phyloP scores from a whole-genome alignment of 148 eudicot species.

The Heliosperma pusillum region DNA sequence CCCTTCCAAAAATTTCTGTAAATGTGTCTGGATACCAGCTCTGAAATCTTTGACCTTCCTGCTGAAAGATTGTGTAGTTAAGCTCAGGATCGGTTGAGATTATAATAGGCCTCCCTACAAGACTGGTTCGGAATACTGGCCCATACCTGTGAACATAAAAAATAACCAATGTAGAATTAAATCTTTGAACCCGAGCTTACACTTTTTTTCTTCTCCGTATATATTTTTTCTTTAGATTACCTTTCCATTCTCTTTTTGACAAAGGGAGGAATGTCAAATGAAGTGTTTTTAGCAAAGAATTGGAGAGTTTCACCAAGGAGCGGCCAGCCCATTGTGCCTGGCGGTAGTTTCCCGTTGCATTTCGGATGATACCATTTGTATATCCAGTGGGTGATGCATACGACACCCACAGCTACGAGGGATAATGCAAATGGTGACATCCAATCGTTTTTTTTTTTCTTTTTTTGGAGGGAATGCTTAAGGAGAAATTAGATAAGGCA shows the following conservation, averaged over 20 bases:
- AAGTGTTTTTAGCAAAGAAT: constrained; percentile 53
- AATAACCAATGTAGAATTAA: not conserved
- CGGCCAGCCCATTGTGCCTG: constrained; percentile 91
- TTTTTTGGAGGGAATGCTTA: not conserved
- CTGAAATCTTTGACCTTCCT: constrained; percentile 66
- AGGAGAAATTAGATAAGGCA: constrained; percentile 1
- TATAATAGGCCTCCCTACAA: constrained; percentile 66
- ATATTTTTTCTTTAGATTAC: constrained; percentile 41
- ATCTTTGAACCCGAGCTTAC: no score
- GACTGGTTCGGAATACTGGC: constrained; percentile 61
- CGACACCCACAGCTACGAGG: constrained; percentile 35
- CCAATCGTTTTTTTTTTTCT: not conserved
- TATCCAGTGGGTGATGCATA: constrained; percentile 50
- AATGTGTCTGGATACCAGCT: constrained; percentile 78
- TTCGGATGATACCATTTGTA: constrained; percentile 74
- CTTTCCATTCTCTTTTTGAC: constrained; percentile 64
- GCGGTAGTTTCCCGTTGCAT: constrained; percentile 75
- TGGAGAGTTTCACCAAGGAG: constrained; percentile 66
- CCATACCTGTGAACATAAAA: constrained; percentile 47
- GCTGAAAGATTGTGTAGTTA: constrained; percentile 55
- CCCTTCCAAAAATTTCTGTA: constrained; percentile 61
- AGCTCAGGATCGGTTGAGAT: constrained; percentile 66
- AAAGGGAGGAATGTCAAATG: constrained; percentile 59
- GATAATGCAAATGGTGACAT: constrained; percentile 42
- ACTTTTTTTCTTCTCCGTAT: not conserved